Percentiles rank a stretch among this genome's conserved stretches.
phyloP scores from a whole-genome alignment of 2,329 filamentous ascomycete genomes.

The Metarhizium robertsii region DNA sequence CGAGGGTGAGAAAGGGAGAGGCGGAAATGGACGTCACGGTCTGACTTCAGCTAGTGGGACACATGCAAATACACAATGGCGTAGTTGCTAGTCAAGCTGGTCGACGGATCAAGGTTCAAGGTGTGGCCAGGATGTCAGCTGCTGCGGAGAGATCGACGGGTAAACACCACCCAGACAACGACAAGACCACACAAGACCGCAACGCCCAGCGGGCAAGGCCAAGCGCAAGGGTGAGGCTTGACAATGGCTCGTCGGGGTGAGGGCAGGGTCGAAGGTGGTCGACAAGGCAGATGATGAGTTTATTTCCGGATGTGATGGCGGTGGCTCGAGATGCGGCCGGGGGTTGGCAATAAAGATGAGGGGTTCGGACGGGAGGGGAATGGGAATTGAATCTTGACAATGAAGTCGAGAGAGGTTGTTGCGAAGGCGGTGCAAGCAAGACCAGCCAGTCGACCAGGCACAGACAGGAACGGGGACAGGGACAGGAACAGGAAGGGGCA shows the following conservation, averaged over 20 bases:
- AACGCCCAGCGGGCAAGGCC: neutral
- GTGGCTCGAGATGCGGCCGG: constrained; percentile 1
- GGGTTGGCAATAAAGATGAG: constrained; percentile 1
- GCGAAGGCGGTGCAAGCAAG: neutral
- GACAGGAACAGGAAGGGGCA: too few relatives aligned
- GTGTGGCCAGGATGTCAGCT: neutral
- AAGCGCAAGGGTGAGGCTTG: neutral
- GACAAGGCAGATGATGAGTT: neutral
- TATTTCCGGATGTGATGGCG: neutral
- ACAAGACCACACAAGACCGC: neutral
- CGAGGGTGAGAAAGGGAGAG: constrained; percentile 8
- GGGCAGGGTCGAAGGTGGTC: neutral
- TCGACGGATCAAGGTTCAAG: neutral
- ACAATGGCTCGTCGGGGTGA: neutral
- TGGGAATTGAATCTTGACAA: neutral
- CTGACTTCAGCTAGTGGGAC: constrained; percentile 2
- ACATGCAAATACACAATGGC: constrained; percentile 3
- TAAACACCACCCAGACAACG: neutral
- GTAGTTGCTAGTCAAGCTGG: neutral
- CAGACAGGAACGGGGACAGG: too few relatives aligned
- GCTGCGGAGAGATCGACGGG: neutral
- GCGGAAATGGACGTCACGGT: constrained; percentile 4
- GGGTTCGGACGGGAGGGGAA: neutral
- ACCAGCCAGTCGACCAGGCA: too few relatives aligned
- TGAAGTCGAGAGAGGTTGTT: neutral